These are phyloP conservation scores for Yamadazyma conglobata DNA, from an alignment of 1,139 yeast species.

Conservation along the genomic window DNA sequence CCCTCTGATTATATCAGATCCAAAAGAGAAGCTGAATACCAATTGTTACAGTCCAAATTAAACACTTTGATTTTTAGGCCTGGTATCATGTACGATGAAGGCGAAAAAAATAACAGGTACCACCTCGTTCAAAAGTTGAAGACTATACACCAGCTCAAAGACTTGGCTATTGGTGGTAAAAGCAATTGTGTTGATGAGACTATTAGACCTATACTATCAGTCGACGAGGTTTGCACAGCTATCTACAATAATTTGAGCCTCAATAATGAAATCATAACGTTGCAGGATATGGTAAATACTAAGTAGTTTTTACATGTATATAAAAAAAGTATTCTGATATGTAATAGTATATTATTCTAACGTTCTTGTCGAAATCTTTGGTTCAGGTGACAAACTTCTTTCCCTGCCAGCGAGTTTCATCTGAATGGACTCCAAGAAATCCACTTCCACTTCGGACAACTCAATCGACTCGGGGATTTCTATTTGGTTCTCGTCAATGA, in stretches of 20 bases:
- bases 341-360: too few species aligned
- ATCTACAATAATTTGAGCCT: conserved; percentile 55
- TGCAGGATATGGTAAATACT: conserved; percentile 44
- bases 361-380: too few species aligned
- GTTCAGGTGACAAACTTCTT: too few species aligned
- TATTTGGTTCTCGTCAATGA: conserved; percentile 10
- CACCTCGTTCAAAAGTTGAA: conserved; percentile 25
- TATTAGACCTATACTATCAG: conserved; percentile 63
- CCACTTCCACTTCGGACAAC: conserved; percentile 25
- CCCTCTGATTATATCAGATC: conserved; percentile 70
- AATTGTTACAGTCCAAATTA: conserved; percentile 42
- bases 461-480: conserved; percentile 25
- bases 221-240: conserved; percentile 64
- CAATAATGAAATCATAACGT: conserved; percentile 51
- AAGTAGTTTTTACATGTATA: conserved; percentile 1
- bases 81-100: conserved; percentile 73
- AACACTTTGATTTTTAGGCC: conserved; percentile 72
- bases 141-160: conserved; percentile 42
- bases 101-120: conserved; percentile 31
- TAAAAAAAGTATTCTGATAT: too few species aligned
- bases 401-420: conserved; percentile 14
- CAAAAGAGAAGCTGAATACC: conserved; percentile 73
- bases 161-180: conserved; percentile 29
- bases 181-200: conserved; percentile 38
- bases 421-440: conserved; percentile 25